phyloP scores from a whole-genome alignment of 2,329 filamentous ascomycete genomes.

The Mycosphaerella sp. region DNA sequence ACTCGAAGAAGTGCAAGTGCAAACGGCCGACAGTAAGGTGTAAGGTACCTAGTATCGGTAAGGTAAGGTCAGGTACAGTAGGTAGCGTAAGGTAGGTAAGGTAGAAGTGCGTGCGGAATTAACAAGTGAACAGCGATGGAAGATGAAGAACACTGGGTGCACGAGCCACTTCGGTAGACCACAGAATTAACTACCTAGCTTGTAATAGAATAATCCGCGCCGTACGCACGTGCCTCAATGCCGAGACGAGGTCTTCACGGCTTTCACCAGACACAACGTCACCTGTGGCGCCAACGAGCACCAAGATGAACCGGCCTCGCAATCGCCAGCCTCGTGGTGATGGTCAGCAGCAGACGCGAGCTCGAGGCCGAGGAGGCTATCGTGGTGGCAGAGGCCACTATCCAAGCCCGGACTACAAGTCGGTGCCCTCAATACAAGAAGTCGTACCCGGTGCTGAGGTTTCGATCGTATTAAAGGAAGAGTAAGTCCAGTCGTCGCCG shows the following conservation, averaged over 20 bases:
- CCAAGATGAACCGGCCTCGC: conserved; percentile 27
- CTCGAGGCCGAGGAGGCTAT: conserved; percentile 9
- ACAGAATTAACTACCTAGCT: too few species aligned
- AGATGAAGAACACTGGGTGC: too few species aligned
- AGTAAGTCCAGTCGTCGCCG: conserved; percentile 31
- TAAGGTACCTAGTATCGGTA: not conserved
- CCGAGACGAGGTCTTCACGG: not conserved
- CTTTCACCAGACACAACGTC: not conserved
- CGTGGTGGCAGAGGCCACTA: conserved; percentile 1
- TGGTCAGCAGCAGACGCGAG: conserved; percentile 6
- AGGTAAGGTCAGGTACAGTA: too few species aligned
- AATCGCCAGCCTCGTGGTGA: conserved; percentile 28
- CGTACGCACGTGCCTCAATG: not conserved
- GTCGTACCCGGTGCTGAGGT: conserved; percentile 58
- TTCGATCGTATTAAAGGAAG: conserved; percentile 67
- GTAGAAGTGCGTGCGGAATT: too few species aligned
- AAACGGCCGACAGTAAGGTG: not conserved
- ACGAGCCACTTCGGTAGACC: too few species aligned
- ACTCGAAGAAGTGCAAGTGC: not conserved
- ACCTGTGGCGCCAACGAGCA: not conserved
- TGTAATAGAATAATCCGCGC: too few species aligned
- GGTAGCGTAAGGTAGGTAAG: not conserved
- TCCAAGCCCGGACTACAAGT: conserved; percentile 4
- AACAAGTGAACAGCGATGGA: too few species aligned
- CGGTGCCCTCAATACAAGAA: conserved; percentile 34